phyloP scores from a whole-genome alignment of 164 flowering plant species.

The Pachysandra terminalis region DNA sequence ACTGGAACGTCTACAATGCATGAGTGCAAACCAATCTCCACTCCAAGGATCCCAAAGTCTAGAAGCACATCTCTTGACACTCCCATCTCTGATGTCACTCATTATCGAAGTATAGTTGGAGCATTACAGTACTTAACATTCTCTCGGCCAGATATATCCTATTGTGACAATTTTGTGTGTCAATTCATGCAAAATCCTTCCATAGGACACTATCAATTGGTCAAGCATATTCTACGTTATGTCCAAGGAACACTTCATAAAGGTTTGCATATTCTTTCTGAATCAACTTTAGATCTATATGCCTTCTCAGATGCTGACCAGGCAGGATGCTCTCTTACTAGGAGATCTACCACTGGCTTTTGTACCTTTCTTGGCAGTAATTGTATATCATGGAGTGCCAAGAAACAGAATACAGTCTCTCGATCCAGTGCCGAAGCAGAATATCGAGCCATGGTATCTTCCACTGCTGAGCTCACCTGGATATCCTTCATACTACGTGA shows the following conservation, averaged over 20 bases:
- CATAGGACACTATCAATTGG: background rate
- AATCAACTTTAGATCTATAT: no score
- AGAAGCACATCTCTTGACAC: background rate
- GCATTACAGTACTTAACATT: slow-evolving; percentile 5
- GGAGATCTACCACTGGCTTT: no score
- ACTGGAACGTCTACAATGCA: background rate
- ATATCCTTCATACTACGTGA: no score
- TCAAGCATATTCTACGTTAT: slow-evolving; percentile 10
- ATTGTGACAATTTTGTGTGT: background rate
- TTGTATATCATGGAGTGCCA: no score
- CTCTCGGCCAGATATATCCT: slow-evolving; percentile 8
- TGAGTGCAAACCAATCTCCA: background rate
- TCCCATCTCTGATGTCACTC: background rate
- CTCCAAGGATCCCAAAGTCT: background rate
- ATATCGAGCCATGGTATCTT: no score
- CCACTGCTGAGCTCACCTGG: no score
- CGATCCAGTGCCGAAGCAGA: no score
- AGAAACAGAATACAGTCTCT: no score
- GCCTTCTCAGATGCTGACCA: no score
- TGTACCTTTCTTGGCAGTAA: no score
- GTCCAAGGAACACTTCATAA: background rate
- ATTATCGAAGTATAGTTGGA: slow-evolving; percentile 1
- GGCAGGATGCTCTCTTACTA: no score
- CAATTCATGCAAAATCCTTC: slow-evolving; percentile 10
- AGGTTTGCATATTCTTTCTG: slow-evolving; percentile 1